phyloP scores from a whole-genome alignment of 140 eudicot species.

The Anethum foeniculum region DNA sequence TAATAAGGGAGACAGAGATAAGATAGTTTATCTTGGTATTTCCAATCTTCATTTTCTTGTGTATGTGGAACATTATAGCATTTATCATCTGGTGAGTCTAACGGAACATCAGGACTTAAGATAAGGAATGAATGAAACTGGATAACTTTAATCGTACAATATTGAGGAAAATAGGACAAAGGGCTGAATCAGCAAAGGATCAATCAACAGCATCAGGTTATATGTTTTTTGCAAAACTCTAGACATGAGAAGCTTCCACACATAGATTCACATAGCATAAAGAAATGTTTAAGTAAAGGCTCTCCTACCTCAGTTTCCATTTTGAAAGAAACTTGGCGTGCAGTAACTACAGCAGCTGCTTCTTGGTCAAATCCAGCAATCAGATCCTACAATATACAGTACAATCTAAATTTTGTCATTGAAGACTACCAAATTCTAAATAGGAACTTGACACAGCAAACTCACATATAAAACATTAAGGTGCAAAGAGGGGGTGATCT shows the following conservation, averaged over 20 bases:
- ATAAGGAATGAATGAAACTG: neutral
- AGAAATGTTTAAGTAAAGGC: constrained; percentile 2
- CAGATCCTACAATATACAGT: constrained; percentile 50
- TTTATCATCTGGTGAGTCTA: neutral
- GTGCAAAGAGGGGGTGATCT: neutral
- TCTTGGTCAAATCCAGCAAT: constrained; percentile 99
- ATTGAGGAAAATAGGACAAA: neutral
- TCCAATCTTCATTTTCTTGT: neutral
- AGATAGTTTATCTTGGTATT: neutral
- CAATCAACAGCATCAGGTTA: neutral
- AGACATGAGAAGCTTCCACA: neutral
- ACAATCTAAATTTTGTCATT: constrained; percentile 8
- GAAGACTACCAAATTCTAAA: neutral
- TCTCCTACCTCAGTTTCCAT: constrained; percentile 89
- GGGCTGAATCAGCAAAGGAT: neutral
- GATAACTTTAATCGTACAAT: neutral
- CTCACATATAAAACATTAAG: neutral
- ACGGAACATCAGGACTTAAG: neutral
- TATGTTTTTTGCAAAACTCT: neutral
- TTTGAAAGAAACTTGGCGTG: constrained; percentile 89
- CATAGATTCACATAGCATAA: neutral
- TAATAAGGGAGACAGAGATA: neutral
- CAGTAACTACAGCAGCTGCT: constrained; percentile 96
- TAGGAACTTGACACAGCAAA: neutral
- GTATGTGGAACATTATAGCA: neutral